Evolutionary conservation across 2,329 filamentous ascomycete species (phyloP).

Genomic region (Sporothrix variecibatus): DNA sequence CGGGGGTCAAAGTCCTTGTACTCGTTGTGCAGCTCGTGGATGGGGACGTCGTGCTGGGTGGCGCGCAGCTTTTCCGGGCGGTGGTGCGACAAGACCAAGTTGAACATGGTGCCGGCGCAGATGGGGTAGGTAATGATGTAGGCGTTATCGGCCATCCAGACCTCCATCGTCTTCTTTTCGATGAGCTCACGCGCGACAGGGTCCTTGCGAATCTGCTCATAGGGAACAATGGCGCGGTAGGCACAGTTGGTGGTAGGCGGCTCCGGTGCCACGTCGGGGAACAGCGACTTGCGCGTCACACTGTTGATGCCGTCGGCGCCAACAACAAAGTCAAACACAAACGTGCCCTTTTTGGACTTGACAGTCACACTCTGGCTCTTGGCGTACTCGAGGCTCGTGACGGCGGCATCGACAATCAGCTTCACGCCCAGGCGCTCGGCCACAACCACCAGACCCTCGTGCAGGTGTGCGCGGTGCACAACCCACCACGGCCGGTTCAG

Average conservation of each 20-base stretch:
- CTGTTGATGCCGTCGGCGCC: constrained; percentile 41
- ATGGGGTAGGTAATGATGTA: constrained; percentile 52
- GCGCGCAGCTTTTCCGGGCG: constrained; percentile 37
- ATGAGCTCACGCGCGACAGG: constrained; percentile 43
- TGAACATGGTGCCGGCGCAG: constrained; percentile 46
- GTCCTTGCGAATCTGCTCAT: constrained; percentile 45
- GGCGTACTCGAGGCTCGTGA: constrained; percentile 31
- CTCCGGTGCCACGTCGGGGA: constrained; percentile 45
- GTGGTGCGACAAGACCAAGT: constrained; percentile 46
- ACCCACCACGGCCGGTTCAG: constrained; percentile 47
- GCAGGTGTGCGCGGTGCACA: constrained; percentile 51
- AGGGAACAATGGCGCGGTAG: constrained; percentile 49
- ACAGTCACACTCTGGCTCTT: constrained; percentile 35
- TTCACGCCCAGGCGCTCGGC: constrained; percentile 43
- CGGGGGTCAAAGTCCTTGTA: constrained; percentile 49
- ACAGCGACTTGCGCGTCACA: constrained; percentile 42
- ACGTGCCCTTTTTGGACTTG: constrained; percentile 35
- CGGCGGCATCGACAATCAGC: constrained; percentile 40
- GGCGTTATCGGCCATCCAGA: constrained; percentile 34
- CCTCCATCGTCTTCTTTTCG: constrained; percentile 38
- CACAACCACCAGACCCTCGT: constrained; percentile 45
- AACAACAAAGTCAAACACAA: constrained; percentile 37
- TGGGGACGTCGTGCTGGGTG: constrained; percentile 42
- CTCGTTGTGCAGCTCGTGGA: constrained; percentile 45
- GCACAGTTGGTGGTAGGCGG: constrained; percentile 46